Evolutionary conservation across 208 protist genomes (phyloP).

Genomic region (Strigomonas galati): DNA sequence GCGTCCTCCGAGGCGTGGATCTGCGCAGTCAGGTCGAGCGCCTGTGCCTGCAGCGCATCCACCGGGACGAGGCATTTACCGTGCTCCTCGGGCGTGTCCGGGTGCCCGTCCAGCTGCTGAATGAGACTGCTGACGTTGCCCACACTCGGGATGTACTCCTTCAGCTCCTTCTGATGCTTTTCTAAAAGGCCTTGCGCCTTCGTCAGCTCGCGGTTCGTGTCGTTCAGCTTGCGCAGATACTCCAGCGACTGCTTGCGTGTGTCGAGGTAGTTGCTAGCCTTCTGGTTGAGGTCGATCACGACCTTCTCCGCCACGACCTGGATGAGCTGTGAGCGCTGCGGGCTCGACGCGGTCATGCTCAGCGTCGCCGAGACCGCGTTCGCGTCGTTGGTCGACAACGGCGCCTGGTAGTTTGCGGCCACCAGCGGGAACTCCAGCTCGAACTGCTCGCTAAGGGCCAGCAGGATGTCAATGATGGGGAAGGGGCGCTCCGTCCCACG

Average conservation of each 20-base stretch:
- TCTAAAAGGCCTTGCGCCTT: slow-evolving; percentile 44
- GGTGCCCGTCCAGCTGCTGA: slow-evolving; percentile 28
- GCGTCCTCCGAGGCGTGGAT: slow-evolving; percentile 69
- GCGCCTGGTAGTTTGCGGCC: slow-evolving; percentile 13
- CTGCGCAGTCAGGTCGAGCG: slow-evolving; percentile 69
- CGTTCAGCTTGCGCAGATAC: slow-evolving; percentile 44
- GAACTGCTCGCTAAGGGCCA: slow-evolving; percentile 71
- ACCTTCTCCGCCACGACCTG: slow-evolving; percentile 64
- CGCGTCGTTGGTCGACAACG: not conserved
- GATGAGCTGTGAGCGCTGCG: slow-evolving; percentile 25
- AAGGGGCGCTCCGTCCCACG: slow-evolving; percentile 48
- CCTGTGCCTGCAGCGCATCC: slow-evolving; percentile 51
- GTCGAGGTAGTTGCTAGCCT: slow-evolving; percentile 60
- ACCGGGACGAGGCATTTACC: slow-evolving; percentile 44
- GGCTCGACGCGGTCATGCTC: slow-evolving; percentile 3
- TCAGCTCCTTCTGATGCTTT: slow-evolving; percentile 42
- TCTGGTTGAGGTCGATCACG: slow-evolving; percentile 66
- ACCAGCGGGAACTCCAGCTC: slow-evolving; percentile 65
- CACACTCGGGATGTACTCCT: slow-evolving; percentile 45
- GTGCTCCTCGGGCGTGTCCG: slow-evolving; percentile 59
- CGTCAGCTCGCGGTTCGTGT: slow-evolving; percentile 42
- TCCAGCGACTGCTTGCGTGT: slow-evolving; percentile 44
- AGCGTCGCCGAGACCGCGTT: not conserved
- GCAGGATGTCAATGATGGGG: slow-evolving; percentile 55
- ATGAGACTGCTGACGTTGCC: slow-evolving; percentile 44